Evolutionary conservation across 2,329 filamentous ascomycete species (phyloP).

Genomic region (Fusarium pininemorale): DNA sequence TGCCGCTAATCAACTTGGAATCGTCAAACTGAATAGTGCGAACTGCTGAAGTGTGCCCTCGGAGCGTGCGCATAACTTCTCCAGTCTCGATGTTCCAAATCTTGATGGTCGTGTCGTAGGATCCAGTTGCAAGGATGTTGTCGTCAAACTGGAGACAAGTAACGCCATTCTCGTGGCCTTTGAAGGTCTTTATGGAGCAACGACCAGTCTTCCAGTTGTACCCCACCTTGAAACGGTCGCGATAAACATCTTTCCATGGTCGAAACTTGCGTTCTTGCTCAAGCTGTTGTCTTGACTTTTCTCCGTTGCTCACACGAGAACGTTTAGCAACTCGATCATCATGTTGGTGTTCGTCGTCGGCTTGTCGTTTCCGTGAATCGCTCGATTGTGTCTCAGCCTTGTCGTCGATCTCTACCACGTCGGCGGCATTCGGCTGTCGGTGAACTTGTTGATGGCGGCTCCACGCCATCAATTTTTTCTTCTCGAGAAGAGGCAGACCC

Average conservation of each 20-base stretch:
- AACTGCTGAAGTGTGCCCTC: constrained; percentile 84
- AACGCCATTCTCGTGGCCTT: constrained; percentile 82
- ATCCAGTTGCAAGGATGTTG: constrained; percentile 89
- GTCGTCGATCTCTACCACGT: constrained; percentile 40
- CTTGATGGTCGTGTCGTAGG: constrained; percentile 93
- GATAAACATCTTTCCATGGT: constrained; percentile 96
- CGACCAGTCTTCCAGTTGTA: constrained; percentile 98
- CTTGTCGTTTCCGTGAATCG: constrained; percentile 49
- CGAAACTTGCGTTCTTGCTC: constrained; percentile 63
- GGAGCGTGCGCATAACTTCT: constrained; percentile 83
- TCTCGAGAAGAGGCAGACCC: constrained; percentile 89
- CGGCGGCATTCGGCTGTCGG: constrained; percentile 45
- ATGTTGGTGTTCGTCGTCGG: constrained; percentile 43
- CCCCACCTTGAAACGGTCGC: constrained; percentile 92
- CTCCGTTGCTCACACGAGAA: constrained; percentile 39
- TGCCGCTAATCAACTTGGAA: constrained; percentile 88
- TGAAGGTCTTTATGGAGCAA: constrained; percentile 84
- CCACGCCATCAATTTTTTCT: constrained; percentile 86
- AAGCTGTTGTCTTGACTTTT: constrained; percentile 46
- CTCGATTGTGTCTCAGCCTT: constrained; percentile 30
- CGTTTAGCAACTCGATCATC: constrained; percentile 46
- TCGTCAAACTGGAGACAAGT: constrained; percentile 74
- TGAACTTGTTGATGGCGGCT: constrained; percentile 82
- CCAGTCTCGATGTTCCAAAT: constrained; percentile 95
- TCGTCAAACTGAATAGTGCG: constrained; percentile 94